Conservation (phyloP, 1,139 yeast genomes). For the Geotrichum candidum region DNA sequence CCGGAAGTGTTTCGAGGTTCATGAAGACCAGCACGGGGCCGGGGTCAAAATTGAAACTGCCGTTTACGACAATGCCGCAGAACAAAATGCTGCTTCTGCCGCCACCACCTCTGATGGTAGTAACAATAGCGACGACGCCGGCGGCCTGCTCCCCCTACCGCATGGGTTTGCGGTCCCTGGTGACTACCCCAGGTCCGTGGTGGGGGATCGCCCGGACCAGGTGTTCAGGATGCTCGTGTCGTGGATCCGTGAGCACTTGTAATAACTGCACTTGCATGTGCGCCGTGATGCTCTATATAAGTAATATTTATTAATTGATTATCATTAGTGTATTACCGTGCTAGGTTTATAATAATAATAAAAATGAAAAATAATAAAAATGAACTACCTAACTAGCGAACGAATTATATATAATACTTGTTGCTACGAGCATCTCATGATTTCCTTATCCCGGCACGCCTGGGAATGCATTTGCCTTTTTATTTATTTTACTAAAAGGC, state of each 20-base stretch:
- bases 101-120: slow-evolving; percentile 7
- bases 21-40: slow-evolving; percentile 20
- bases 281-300: no score
- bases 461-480: no score
- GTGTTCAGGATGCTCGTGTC: slow-evolving; percentile 25
- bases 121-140: slow-evolving; percentile 19
- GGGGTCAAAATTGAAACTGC: slow-evolving; percentile 24
- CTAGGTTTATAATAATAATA: background rate
- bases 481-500: background rate
- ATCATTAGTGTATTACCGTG: background rate
- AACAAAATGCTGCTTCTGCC: background rate
- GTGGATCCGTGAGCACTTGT: slow-evolving; percentile 27
- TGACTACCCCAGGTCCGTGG: slow-evolving; percentile 32
- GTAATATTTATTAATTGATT: background rate
- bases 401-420: no score
- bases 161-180: slow-evolving; percentile 42
- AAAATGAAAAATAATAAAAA: background rate
- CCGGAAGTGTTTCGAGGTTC: slow-evolving; percentile 23
- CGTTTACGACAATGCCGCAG: slow-evolving; percentile 20
- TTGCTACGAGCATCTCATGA: no score
- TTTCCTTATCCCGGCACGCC: no score
- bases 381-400: no score
- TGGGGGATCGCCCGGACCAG: slow-evolving; percentile 33
- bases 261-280: background rate
- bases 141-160: slow-evolving; percentile 28